These are phyloP conservation scores for Bipolaris bicolor DNA, from an alignment of 2,329 filamentous ascomycete genomes.

Conservation along the genomic window DNA sequence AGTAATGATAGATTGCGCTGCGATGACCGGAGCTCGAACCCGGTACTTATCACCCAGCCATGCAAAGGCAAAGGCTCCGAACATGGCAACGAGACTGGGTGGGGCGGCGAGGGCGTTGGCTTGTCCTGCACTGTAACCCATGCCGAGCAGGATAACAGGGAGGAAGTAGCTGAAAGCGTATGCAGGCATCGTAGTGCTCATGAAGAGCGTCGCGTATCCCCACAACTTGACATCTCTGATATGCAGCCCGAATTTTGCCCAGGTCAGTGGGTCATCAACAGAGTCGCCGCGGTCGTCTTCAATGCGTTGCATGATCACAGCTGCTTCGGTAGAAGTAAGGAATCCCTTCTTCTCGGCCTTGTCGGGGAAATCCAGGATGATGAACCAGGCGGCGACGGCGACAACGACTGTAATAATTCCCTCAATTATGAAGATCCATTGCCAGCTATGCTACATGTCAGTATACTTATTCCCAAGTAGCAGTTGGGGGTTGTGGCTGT, in stretches of 20 bases:
- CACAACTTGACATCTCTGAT: slow-evolving; percentile 31
- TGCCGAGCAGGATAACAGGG: slow-evolving; percentile 36
- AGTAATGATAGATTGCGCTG: slow-evolving; percentile 25
- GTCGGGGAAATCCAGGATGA: slow-evolving; percentile 40
- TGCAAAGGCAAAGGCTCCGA: slow-evolving; percentile 32
- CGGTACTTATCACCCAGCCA: slow-evolving; percentile 36
- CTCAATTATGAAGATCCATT: slow-evolving; percentile 41
- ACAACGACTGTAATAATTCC: slow-evolving; percentile 35
- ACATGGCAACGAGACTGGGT: slow-evolving; percentile 30
- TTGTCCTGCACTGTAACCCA: slow-evolving; percentile 26
- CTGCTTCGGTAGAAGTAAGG: slow-evolving; percentile 25
- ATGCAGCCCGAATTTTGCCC: slow-evolving; percentile 26
- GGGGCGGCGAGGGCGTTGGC: slow-evolving; percentile 33
- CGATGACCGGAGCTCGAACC: slow-evolving; percentile 33
- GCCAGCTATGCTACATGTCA: slow-evolving; percentile 23
- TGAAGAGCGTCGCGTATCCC: slow-evolving; percentile 32
- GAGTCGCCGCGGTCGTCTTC: slow-evolving; percentile 36
- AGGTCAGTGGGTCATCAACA: slow-evolving; percentile 28
- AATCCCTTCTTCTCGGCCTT: slow-evolving; percentile 33
- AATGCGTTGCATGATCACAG: slow-evolving; percentile 28
- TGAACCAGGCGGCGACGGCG: slow-evolving; percentile 33
- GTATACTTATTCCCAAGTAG: background rate
- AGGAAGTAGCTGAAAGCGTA: slow-evolving; percentile 39
- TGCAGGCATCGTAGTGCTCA: slow-evolving; percentile 31
- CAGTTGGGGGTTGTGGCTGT: background rate